A percentile compares a stretch with the other conserved stretches of the same genome.
phyloP scores from a whole-genome alignment of 2,329 filamentous ascomycete genomes.

The Rosellinia necatrix region DNA sequence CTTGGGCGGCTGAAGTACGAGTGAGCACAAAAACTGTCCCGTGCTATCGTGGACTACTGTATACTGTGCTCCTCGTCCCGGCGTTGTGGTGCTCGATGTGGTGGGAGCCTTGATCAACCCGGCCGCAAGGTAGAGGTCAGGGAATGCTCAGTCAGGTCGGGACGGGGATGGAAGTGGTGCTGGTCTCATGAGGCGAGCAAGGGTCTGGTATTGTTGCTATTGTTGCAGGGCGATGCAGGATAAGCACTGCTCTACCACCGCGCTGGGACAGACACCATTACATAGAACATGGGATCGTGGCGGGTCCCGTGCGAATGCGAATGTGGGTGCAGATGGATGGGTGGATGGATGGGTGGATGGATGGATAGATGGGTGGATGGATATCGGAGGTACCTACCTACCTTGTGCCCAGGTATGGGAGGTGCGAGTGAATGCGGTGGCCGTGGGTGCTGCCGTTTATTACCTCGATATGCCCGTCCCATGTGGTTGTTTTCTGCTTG shows the following conservation, averaged over 20 bases:
- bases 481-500: no score
- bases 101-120: neutral
- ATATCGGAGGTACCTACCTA: no score
- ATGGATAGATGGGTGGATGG: neutral
- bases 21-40: no score
- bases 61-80: no score
- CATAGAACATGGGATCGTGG: conserved; percentile 1
- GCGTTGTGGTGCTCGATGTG: neutral
- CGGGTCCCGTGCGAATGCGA: conserved; percentile 5
- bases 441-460: no score
- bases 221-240: conserved; percentile 5
- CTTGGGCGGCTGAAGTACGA: no score
- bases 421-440: neutral
- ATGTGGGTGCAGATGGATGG: neutral
- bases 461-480: no score
- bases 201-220: neutral
- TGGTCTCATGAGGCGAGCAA: conserved; percentile 14
- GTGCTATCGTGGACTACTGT: no score
- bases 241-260: neutral
- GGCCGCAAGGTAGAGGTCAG: neutral
- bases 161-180: neutral
- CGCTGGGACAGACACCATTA: neutral
- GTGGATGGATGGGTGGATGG: neutral
- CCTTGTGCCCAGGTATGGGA: no score
- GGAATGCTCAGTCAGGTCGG: neutral